These are phyloP conservation scores for Colletotrichum liaoningense DNA, from an alignment of 2,329 filamentous ascomycete genomes.

Conservation along the genomic window DNA sequence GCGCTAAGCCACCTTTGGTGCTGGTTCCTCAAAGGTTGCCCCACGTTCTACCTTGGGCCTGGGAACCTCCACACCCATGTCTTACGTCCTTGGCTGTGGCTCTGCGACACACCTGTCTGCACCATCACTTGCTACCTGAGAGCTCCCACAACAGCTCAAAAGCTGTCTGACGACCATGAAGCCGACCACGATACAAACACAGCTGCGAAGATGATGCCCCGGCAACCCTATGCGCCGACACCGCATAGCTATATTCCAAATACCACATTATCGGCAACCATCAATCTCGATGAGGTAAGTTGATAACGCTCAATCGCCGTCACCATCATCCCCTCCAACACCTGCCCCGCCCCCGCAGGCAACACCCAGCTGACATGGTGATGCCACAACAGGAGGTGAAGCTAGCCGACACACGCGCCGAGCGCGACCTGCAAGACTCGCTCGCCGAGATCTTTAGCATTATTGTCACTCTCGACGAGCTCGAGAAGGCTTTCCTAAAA, in stretches of 20 bases:
- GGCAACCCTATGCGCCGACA: slow-evolving; percentile 86
- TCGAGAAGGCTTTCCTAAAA: slow-evolving; percentile 96
- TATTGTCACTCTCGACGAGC: slow-evolving; percentile 91
- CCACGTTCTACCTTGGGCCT: slow-evolving; percentile 7
- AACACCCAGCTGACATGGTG: slow-evolving; percentile 38
- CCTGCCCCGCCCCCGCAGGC: slow-evolving; percentile 64
- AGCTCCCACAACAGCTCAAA: slow-evolving; percentile 21
- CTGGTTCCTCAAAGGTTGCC: not conserved
- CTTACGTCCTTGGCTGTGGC: slow-evolving; percentile 11
- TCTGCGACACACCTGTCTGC: not conserved
- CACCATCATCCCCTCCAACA: not conserved
- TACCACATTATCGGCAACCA: slow-evolving; percentile 83
- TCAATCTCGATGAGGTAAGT: slow-evolving; percentile 89
- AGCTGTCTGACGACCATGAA: slow-evolving; percentile 30
- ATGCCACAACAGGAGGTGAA: slow-evolving; percentile 81
- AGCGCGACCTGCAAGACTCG: slow-evolving; percentile 94
- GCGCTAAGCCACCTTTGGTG: not conserved
- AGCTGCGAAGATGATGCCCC: slow-evolving; percentile 60
- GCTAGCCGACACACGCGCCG: slow-evolving; percentile 84
- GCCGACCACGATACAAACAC: slow-evolving; percentile 15
- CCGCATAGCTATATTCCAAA: slow-evolving; percentile 93
- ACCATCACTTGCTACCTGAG: not conserved
- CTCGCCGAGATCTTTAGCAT: slow-evolving; percentile 98
- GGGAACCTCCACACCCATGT: slow-evolving; percentile 22
- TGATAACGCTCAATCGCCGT: slow-evolving; percentile 22